Percentiles rank a stretch among this genome's conserved stretches.
Evolutionary conservation across 495 filamentous ascomycete species (phyloP).

Genomic region (Daldinia decipiens): DNA sequence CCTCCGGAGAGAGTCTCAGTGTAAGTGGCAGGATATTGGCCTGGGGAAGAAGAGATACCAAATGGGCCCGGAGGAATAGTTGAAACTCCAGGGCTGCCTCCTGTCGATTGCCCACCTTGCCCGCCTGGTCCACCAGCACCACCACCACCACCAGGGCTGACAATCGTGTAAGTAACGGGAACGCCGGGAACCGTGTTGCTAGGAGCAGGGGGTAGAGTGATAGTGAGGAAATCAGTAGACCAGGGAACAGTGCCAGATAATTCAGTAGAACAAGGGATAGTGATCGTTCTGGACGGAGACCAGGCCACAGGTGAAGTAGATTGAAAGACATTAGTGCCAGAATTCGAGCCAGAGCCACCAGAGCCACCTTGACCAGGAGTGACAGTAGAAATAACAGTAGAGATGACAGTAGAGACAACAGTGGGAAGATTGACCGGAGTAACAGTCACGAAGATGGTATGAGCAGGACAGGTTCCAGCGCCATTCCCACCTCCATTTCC

Average conservation of each 20-base stretch:
- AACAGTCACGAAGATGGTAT: slow-evolving; percentile 53
- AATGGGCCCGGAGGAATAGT: slow-evolving; percentile 42
- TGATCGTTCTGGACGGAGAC: slow-evolving; percentile 41
- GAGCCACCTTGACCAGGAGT: slow-evolving; percentile 34
- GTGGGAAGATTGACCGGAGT: slow-evolving; percentile 40
- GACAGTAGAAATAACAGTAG: slow-evolving; percentile 43
- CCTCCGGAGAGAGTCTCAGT: slow-evolving; percentile 36
- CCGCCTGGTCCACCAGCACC: slow-evolving; percentile 39
- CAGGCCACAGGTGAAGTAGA: slow-evolving; percentile 31
- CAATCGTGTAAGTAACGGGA: slow-evolving; percentile 45
- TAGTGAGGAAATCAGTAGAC: slow-evolving; percentile 46
- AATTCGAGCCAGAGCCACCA: slow-evolving; percentile 35
- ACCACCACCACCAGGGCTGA: slow-evolving; percentile 34
- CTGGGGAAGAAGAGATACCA: slow-evolving; percentile 41
- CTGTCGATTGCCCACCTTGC: slow-evolving; percentile 35
- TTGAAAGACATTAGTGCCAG: slow-evolving; percentile 30
- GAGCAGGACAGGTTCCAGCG: slow-evolving; percentile 41
- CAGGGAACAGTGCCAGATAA: slow-evolving; percentile 33
- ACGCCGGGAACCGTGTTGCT: slow-evolving; percentile 22
- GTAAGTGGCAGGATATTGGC: slow-evolving; percentile 30
- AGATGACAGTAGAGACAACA: slow-evolving; percentile 46
- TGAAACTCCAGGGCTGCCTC: slow-evolving; percentile 20
- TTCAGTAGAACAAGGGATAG: slow-evolving; percentile 33
- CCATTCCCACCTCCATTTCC: slow-evolving; percentile 27
- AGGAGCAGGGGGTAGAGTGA: slow-evolving; percentile 44